Conservation (phyloP, 176 grass and related monocot species). For the Guadua angustifolia region DNA sequence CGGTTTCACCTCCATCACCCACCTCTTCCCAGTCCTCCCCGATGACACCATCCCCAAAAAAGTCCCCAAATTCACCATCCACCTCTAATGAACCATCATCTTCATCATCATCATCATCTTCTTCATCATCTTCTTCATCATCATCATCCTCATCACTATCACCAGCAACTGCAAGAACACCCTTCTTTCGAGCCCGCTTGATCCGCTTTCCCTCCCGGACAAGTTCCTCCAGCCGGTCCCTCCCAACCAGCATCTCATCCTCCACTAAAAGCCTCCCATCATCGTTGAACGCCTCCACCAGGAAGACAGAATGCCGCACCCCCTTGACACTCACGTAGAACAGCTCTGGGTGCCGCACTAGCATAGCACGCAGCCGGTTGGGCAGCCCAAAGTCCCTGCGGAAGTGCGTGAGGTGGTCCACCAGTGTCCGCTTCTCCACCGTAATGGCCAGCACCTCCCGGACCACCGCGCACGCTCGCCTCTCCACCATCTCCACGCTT, state of each 20-base stretch:
- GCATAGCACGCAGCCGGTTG: slow-evolving; percentile 62
- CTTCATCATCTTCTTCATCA: slow-evolving; percentile 35
- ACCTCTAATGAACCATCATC: slow-evolving; percentile 28
- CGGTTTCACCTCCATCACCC: background rate
- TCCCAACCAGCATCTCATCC: slow-evolving; percentile 70
- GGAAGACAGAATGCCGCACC: slow-evolving; percentile 71
- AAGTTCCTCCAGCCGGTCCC: slow-evolving; percentile 63
- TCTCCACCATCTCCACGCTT: slow-evolving; percentile 60
- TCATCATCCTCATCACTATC: slow-evolving; percentile 20
- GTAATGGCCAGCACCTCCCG: slow-evolving; percentile 75
- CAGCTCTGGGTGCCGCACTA: slow-evolving; percentile 80
- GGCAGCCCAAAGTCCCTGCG: slow-evolving; percentile 74
- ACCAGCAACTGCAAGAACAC: slow-evolving; percentile 5
- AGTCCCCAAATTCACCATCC: slow-evolving; percentile 62
- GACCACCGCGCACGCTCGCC: slow-evolving; percentile 66
- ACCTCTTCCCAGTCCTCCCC: slow-evolving; percentile 74
- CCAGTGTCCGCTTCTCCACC: slow-evolving; percentile 72
- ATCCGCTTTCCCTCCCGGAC: slow-evolving; percentile 68
- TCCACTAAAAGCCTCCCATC: slow-evolving; percentile 67
- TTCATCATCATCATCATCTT: slow-evolving; percentile 34
- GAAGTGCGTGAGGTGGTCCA: slow-evolving; percentile 76
- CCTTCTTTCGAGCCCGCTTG: slow-evolving; percentile 52
- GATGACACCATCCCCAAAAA: slow-evolving; percentile 58
- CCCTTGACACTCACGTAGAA: slow-evolving; percentile 90
- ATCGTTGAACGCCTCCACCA: slow-evolving; percentile 71